phyloP scores from a whole-genome alignment of 1,139 yeast species.

The Kurtzmaniella quercitrusa region DNA sequence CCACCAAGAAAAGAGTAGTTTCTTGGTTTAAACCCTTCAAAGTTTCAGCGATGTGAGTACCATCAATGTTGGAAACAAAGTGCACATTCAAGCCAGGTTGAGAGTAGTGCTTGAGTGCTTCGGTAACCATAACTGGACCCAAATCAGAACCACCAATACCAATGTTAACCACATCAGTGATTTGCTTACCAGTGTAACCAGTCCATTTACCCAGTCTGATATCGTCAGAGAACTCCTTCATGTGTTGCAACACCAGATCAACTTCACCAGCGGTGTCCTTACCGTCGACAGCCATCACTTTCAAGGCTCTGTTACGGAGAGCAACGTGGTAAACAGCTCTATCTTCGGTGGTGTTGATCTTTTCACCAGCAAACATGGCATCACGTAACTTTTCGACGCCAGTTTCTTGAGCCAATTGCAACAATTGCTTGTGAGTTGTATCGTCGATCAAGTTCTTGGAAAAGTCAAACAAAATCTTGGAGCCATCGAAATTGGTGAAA shows the following conservation, averaged over 20 bases:
- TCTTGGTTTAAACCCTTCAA: slow-evolving; percentile 76
- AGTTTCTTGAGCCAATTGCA: slow-evolving; percentile 86
- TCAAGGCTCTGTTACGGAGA: slow-evolving; percentile 83
- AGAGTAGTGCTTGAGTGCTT: slow-evolving; percentile 89
- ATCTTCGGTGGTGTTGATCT: slow-evolving; percentile 91
- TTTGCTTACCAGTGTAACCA: slow-evolving; percentile 93
- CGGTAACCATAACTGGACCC: slow-evolving; percentile 99
- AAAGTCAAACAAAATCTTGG: slow-evolving; percentile 87
- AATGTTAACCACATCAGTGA: slow-evolving; percentile 91
- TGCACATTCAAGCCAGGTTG: slow-evolving; percentile 74
- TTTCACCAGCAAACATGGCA: slow-evolving; percentile 86
- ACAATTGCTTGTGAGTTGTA: slow-evolving; percentile 62
- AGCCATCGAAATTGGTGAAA: slow-evolving; percentile 78
- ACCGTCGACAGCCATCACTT: slow-evolving; percentile 86
- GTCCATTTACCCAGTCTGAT: slow-evolving; percentile 94
- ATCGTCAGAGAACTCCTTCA: slow-evolving; percentile 88
- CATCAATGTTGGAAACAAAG: slow-evolving; percentile 97
- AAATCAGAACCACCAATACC: slow-evolving; percentile 99
- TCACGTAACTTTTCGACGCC: slow-evolving; percentile 84
- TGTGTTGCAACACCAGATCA: slow-evolving; percentile 84
- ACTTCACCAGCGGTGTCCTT: slow-evolving; percentile 86
- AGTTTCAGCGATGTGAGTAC: slow-evolving; percentile 93
- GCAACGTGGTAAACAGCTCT: slow-evolving; percentile 98
- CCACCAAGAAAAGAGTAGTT: slow-evolving; percentile 89
- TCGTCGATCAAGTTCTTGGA: slow-evolving; percentile 91